Base-by-base conservation (phyloP, 2,329 filamentous ascomycete genomes). In the Colletotrichum tofieldiae region DNA sequence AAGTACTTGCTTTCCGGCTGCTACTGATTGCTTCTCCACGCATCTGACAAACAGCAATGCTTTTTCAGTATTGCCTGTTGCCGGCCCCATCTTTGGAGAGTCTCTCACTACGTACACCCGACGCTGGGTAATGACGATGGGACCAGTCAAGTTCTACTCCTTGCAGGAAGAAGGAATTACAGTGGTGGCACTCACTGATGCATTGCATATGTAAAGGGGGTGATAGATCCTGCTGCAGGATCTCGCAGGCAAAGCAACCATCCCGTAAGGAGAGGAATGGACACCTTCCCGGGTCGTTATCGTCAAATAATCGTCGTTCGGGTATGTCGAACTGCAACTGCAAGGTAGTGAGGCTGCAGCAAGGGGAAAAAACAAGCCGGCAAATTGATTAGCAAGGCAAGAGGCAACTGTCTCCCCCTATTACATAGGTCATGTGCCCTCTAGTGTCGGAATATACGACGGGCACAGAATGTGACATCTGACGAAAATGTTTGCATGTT, bases 191-290 rank as follows among this genome's bases (percentile, higher is more conserved):
- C 51, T 39, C 43, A 51, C 65, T 37, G 58, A 16, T 43, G 56
- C 26, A 61, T 51, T 51, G 37, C 56, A 54, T 45, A 55, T 14
- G 56, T 32, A 32, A 29, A 39, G 52, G 49, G 35, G 11, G 14
- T 37, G n/a, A 59, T 20, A 72, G 69, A 72, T 72, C 32, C 37
- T 45, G 47, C 26, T 69, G 69, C 69, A 72, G 69, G 65, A 72
- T 72, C 69, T 72, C 52, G 69, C 69, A 69, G 58, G 47, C 20
- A 18, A 43, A 64, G 49, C 35, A 35, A 51, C 26, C n/a, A 23
- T 51, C 55, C 29, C 35, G 26, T 49, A 37, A 16, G 5, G 8
- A 43, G 29, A 45, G 52, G 41, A 39, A 32, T 59, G 43, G 29
- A 26, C 16, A 58, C 41, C 65, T 45, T 52, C n/a, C 14, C 32